Evolutionary conservation across 2,329 filamentous ascomycete genomes (phyloP).

Genomic region (Cladorrhinum sp.): DNA sequence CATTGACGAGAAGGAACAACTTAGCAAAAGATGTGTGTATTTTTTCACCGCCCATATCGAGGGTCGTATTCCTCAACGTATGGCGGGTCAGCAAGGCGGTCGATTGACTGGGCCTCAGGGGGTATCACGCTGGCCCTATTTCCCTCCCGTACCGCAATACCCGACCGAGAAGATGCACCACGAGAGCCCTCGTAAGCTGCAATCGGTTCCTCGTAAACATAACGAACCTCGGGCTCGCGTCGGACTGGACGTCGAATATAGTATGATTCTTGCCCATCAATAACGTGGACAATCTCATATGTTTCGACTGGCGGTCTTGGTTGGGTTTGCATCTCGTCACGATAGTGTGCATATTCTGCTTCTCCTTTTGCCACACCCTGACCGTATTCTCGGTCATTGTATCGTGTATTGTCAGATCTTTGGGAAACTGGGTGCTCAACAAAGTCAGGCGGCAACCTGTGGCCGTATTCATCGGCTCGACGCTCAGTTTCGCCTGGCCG

Average conservation of each 20-base stretch:
- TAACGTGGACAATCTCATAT: slow-evolving; percentile 47
- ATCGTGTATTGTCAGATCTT: slow-evolving; percentile 22
- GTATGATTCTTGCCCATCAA: slow-evolving; percentile 45
- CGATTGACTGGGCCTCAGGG: slow-evolving; percentile 7
- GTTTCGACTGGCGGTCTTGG: slow-evolving; percentile 28
- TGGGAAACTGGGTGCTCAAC: slow-evolving; percentile 4
- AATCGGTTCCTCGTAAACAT: slow-evolving; percentile 16
- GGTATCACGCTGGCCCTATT: neutral
- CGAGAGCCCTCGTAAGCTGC: slow-evolving; percentile 10
- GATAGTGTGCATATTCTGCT: slow-evolving; percentile 36
- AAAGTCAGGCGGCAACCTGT: neutral
- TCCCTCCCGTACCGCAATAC: slow-evolving; percentile 2
- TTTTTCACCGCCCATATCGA: slow-evolving; percentile 11
- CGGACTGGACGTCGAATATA: slow-evolving; percentile 41
- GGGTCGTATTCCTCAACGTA: slow-evolving; percentile 28
- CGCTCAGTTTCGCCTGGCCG: neutral
- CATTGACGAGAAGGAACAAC: too few species aligned
- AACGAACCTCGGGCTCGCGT: slow-evolving; percentile 21
- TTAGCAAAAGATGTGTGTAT: neutral
- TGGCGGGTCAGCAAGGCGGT: slow-evolving; percentile 14
- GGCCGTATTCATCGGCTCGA: neutral
- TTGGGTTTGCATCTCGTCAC: slow-evolving; percentile 30
- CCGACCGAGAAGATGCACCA: slow-evolving; percentile 3
- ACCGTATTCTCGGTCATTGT: slow-evolving; percentile 9
- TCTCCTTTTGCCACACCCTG: neutral